Evolutionary conservation across 1,284 basidiomycete species (phyloP), one percentile per base, ranked within the genome.

Genomic region (Trametes hirsuta): DNA sequence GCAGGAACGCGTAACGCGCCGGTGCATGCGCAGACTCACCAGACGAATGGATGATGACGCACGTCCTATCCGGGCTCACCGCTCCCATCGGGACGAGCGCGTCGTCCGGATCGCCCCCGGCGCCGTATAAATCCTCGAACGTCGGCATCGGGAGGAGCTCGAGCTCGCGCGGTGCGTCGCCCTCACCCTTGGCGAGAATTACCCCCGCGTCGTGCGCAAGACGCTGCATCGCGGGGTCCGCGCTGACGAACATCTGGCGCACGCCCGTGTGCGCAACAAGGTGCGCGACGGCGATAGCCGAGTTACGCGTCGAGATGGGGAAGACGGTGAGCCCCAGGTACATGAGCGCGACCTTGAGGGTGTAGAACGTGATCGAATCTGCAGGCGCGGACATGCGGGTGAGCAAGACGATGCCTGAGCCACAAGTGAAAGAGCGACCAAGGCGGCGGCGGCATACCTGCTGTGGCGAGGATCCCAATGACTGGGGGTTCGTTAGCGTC

Each of bases 261-360:
- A 71, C 67, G 0, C 56, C 56, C 18, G 71, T 74, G 53, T 69
- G 70, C 12, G 56, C 41, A n/a, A 78, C 66, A 3, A 80, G 69
- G 65, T 79, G 71, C 1, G 70, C 73, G 11, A 79, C 64, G 0
- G 74, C 77, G 6, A 68, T 57, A 11, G 73, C 64, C 3, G 78
- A 79, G 63, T 80, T 79, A 30, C 77, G 71, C 0, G 73, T 69
- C 4, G 79, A 80, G 40, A 80, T 71, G 0, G 75, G 72, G 62
- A 80, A 80, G 1, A 66, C 59, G 9, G 58, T 61, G 53, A 61
- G 68, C 8, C 71, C 74, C 15, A 64, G 53, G 41, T 62, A 65
- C 60, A 68, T 62, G 12, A 76, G 60, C n/a, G 73, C 74, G 22
- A 65, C 46, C 36, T 68, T 55, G 11, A 70, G 41, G 1, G 72